A percentile compares a stretch with the other conserved stretches of the same genome.
Evolutionary conservation across 371 early-diverging fungal species (phyloP).

Genomic region (Rhizopus sp.): DNA sequence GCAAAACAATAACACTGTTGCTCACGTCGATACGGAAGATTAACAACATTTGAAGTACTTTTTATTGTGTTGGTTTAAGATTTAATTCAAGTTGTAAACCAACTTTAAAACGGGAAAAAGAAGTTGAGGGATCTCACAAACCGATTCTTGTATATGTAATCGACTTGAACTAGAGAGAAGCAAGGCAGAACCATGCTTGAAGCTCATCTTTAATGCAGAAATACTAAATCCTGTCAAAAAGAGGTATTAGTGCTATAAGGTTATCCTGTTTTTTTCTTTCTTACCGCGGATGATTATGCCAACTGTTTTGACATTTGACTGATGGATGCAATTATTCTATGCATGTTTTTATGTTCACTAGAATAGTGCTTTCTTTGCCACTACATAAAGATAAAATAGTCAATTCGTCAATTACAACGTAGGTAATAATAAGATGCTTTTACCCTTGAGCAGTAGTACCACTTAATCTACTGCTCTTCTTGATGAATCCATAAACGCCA

Average conservation of each 20-base stretch:
- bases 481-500: constrained; percentile 9
- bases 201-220: constrained; percentile 6
- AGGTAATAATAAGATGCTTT: constrained; percentile 6
- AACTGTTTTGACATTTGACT: neutral
- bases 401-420: constrained; percentile 4
- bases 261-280: constrained; percentile 1
- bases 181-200: constrained; percentile 5
- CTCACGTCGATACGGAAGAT: no score
- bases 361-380: no score
- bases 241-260: no score
- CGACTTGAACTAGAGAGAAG: constrained; percentile 7
- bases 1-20: no score
- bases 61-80: no score
- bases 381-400: no score
- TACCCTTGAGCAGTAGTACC: constrained; percentile 7
- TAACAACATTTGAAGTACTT: no score
- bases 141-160: constrained; percentile 5
- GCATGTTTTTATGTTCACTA: no score
- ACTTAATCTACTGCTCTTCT: constrained; percentile 4
- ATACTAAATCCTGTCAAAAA: constrained; percentile 5
- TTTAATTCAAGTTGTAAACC: constrained; percentile 9
- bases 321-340: no score
- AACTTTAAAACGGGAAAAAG: constrained; percentile 15
- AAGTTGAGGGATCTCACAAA: constrained; percentile 14
- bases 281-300: constrained; percentile 5